Evolutionary conservation across 208 protist genomes (phyloP).

Genomic region (Wallacemonas sp.): DNA sequence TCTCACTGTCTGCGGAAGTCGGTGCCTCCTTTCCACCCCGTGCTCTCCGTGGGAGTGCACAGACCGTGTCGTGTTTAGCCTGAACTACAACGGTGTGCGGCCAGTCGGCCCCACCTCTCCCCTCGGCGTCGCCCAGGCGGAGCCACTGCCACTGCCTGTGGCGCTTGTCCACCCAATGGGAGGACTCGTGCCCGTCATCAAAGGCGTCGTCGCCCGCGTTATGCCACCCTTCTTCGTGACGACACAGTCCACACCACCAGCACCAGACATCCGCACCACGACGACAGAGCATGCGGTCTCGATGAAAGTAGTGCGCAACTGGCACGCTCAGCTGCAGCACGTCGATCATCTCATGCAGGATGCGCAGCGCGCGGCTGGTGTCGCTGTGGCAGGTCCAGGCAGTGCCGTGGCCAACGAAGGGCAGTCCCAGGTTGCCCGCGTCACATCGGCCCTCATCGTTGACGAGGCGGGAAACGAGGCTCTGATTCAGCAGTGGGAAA

Average conservation of each 20-base stretch:
- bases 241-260: not conserved
- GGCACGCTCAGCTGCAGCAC: conserved; percentile 44
- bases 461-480: conserved; percentile 45
- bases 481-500: conserved; percentile 77
- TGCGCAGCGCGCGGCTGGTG: not conserved
- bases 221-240: conserved; percentile 71
- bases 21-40: conserved; percentile 36
- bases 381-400: not conserved
- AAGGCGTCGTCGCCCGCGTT: conserved; percentile 65
- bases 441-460: conserved; percentile 57
- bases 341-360: conserved; percentile 22
- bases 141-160: conserved; percentile 52
- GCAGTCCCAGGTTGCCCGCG: conserved; percentile 27
- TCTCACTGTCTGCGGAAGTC: conserved; percentile 68
- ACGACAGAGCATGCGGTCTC: not conserved
- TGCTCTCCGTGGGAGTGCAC: conserved; percentile 61
- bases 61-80: conserved; percentile 42
- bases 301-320: conserved; percentile 39
- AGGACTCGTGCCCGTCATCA: conserved; percentile 70
- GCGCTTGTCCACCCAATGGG: conserved; percentile 56
- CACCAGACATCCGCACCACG: not conserved
- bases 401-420: conserved; percentile 1
- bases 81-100: conserved; percentile 85
- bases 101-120: conserved; percentile 35
- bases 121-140: conserved; percentile 52